Percentiles rank a stretch among this genome's conserved stretches.
phyloP scores from a whole-genome alignment of 331 rosid genomes.

The Rhamnella rubrinervis region DNA sequence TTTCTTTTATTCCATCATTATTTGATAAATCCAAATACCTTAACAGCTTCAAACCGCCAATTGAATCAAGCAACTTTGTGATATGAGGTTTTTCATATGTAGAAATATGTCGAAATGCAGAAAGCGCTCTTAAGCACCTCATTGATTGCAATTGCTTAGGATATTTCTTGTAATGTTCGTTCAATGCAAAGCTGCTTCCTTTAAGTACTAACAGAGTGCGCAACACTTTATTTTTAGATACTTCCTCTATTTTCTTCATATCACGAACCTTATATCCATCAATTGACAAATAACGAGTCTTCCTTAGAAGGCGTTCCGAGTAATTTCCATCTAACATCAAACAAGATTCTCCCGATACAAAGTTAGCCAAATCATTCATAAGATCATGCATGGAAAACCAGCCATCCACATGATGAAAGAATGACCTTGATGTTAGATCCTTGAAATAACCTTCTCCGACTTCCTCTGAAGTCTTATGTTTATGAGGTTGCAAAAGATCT shows the following conservation, averaged over 20 bases:
- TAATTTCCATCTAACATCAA: background rate
- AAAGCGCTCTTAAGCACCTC: constrained; percentile 3
- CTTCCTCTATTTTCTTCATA: background rate
- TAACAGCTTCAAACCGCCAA: background rate
- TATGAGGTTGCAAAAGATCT: constrained; percentile 9
- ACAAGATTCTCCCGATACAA: constrained; percentile 17
- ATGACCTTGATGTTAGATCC: constrained; percentile 24
- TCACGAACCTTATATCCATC: background rate
- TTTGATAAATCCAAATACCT: background rate
- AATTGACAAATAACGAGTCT: constrained; percentile 30
- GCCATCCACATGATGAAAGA: constrained; percentile 1
- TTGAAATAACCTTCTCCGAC: constrained; percentile 22
- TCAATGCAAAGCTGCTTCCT: too few species aligned
- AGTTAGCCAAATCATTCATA: constrained; percentile 27
- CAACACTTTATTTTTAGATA: constrained; percentile 6
- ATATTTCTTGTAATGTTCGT: too few species aligned
- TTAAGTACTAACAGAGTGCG: constrained; percentile 7
- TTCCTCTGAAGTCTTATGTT: constrained; percentile 24
- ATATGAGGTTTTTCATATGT: background rate
- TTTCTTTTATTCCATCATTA: fast-evolving
- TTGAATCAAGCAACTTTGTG: background rate
- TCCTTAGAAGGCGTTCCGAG: background rate
- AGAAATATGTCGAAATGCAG: background rate
- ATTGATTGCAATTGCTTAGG: background rate
- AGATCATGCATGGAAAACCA: constrained; percentile 21